Conservation (phyloP, 208 protist species). For the Acanthamoeba healyi region DNA sequence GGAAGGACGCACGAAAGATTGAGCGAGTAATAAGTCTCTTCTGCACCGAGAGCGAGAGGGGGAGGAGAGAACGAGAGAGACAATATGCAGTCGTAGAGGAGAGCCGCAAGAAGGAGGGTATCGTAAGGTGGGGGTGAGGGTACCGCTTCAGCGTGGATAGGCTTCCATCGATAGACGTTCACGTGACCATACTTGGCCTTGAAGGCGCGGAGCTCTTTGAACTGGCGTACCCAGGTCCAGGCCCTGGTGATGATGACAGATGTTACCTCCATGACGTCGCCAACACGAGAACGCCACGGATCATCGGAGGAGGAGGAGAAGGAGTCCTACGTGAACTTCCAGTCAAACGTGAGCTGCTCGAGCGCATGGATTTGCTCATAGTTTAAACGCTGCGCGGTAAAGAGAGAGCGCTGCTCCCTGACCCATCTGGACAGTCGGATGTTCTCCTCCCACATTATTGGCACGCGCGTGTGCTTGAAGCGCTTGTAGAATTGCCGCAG, state of each 20-base stretch:
- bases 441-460: background rate
- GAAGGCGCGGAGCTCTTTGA: background rate
- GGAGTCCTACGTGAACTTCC: background rate
- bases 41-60: no score
- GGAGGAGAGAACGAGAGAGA: background rate
- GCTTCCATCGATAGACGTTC: background rate
- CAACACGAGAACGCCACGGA: no score
- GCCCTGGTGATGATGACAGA: background rate
- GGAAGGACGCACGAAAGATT: background rate
- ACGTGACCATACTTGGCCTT: background rate
- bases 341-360: background rate
- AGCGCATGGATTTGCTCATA: background rate
- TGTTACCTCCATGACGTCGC: no score
- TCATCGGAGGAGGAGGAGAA: no score
- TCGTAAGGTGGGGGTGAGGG: background rate
- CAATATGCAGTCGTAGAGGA: background rate
- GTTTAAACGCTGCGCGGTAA: background rate
- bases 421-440: background rate
- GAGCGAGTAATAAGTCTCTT: no score
- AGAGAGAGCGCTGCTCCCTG: background rate
- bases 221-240: background rate
- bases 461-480: background rate
- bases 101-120: constrained; percentile 7
- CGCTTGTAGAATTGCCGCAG: background rate
- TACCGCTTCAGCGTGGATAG: background rate